Percentiles rank a stretch among this genome's conserved stretches.
These are phyloP conservation scores for Nicotiana obtusifolia DNA, from an alignment of 257 asterid species.

Conservation along the genomic window DNA sequence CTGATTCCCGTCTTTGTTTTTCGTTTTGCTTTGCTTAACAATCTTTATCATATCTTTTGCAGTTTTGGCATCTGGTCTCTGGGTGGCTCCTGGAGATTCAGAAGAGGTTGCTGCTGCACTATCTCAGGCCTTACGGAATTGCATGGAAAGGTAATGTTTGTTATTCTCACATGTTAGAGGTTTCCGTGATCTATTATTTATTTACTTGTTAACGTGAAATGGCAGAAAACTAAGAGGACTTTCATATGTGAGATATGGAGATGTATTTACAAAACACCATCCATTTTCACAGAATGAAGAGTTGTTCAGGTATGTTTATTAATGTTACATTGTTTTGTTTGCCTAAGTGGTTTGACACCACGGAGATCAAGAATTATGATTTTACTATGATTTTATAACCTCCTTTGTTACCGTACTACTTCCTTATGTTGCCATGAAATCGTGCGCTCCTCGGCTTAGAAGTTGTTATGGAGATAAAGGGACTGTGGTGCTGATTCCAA, in stretches of 20 bases:
- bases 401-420: background rate
- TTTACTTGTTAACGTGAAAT: slow-evolving; percentile 21
- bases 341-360: background rate
- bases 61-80: slow-evolving; percentile 94
- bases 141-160: slow-evolving; percentile 66
- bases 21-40: background rate
- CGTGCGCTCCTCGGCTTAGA: background rate
- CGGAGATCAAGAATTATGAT: background rate
- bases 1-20: background rate
- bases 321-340: background rate
- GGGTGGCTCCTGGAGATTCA: slow-evolving; percentile 99
- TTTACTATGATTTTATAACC: background rate
- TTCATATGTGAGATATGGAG: slow-evolving; percentile 89
- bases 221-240: slow-evolving; percentile 79
- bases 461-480: background rate
- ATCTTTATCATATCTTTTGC: slow-evolving; percentile 6
- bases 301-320: slow-evolving; percentile 59
- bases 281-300: slow-evolving; percentile 84
- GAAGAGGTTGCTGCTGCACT: slow-evolving; percentile 95
- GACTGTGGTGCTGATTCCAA: background rate
- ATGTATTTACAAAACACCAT: slow-evolving; percentile 77
- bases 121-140: slow-evolving; percentile 91
- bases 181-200: slow-evolving; percentile 8
- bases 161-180: slow-evolving; percentile 19
- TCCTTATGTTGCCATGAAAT: background rate